Evolutionary conservation across 495 filamentous ascomycete species (phyloP), one percentile per base, ranked within the genome.

Genomic region (Ramalina intermedia): DNA sequence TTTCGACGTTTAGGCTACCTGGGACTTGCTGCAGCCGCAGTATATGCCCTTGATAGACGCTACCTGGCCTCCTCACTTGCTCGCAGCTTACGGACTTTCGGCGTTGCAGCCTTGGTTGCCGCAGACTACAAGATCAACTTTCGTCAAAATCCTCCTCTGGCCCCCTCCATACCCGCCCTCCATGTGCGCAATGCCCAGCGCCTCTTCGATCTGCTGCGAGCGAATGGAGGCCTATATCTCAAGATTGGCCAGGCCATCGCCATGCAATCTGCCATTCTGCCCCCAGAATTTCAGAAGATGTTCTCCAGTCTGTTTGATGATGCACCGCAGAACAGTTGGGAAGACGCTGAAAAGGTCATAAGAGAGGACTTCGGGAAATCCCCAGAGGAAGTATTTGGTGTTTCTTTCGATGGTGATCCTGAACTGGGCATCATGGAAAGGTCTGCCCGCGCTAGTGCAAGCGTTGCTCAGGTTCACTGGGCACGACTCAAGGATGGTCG

Each of bases 201-300:
- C 5, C 60, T 96, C 37, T 90, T 82, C 51, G 69, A 85, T 37
- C 68, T 98, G 38, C 71, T 96, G 58, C 71, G 82, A 16, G 65
- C 71, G 24, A 98, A 98, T 73, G 91, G 91, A 46, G 91, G 91
- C 0, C 65, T 98, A 3, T 98, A 98, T 61, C 72, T 96, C 58
- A 98, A 98, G 71, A 96, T 98, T 48, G 91, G 91, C 2, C 91
- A 98, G 71, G 91, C 91, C 6, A 88, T 98, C 49, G 91, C 90
- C 20, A 98, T 96, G 91, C 91, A 98, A 69, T 87, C 83, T 46
- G 90, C 88, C 2, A 79, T 96, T 37, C 63, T 98, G 44, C 91
- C 91, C 12, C 84, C 87, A 6, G 86, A 94, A 62, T 96, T 96
- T 59, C 87, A 94, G 70, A 75, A 77, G 51, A 95, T 95, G 86